Conservation (phyloP, 257 asterid species). For the Ballota nigra region DNA sequence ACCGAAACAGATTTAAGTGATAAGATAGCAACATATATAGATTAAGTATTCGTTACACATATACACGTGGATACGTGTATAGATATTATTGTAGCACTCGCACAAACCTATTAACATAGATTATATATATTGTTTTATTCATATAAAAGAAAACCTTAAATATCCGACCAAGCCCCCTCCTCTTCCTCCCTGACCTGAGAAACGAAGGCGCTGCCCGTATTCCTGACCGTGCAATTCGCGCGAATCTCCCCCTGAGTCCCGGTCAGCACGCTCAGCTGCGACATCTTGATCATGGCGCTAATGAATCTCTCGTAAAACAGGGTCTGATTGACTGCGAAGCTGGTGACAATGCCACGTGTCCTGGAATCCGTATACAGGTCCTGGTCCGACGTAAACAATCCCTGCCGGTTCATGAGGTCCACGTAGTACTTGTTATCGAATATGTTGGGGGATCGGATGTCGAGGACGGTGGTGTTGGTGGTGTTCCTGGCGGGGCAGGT, state of each 20-base stretch:
- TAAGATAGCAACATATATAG: no score
- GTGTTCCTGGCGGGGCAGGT: slow-evolving; percentile 52
- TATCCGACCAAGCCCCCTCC: slow-evolving; percentile 25
- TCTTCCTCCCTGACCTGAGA: slow-evolving; percentile 27
- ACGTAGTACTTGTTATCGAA: slow-evolving; percentile 71
- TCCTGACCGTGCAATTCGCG: slow-evolving; percentile 52
- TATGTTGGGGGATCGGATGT: slow-evolving; percentile 47
- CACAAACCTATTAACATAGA: no score
- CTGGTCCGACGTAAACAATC: slow-evolving; percentile 73
- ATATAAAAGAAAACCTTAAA: background rate
- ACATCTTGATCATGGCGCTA: slow-evolving; percentile 53
- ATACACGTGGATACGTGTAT: no score
- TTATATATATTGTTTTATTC: background rate
- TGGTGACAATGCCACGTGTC: slow-evolving; percentile 46
- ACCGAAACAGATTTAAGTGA: no score
- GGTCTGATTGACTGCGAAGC: slow-evolving; percentile 47
- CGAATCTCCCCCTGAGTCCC: slow-evolving; percentile 65
- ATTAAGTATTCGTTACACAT: no score
- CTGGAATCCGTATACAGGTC: slow-evolving; percentile 60
- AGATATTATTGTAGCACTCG: no score
- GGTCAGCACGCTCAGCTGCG: slow-evolving; percentile 60
- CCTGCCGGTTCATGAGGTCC: slow-evolving; percentile 67
- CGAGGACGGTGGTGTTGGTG: slow-evolving; percentile 46
- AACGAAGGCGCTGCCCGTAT: slow-evolving; percentile 23
- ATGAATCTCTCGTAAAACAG: slow-evolving; percentile 52